These are phyloP conservation scores for Pestalotiopsis sp. DNA, from an alignment of 2,329 filamentous ascomycete species.

Conservation along the genomic window DNA sequence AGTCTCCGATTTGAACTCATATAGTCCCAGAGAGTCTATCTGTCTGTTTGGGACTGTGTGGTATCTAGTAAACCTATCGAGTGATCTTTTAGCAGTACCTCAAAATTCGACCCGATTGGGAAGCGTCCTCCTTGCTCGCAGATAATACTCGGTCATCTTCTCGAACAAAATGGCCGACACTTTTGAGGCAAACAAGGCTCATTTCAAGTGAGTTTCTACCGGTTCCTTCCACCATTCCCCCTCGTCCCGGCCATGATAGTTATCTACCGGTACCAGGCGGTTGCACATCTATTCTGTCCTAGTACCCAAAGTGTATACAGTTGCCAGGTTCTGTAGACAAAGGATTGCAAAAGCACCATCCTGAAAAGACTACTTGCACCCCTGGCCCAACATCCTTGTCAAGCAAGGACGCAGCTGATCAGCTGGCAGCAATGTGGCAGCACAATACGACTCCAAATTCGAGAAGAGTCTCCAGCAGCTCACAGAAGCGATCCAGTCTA, in stretches of 20 bases:
- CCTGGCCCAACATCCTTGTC: background rate
- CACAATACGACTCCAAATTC: conserved; percentile 42
- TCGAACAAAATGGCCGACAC: background rate
- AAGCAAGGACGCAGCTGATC: background rate
- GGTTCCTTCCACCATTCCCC: background rate
- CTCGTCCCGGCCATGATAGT: background rate
- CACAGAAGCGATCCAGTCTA: conserved; percentile 54
- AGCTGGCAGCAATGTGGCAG: conserved; percentile 17
- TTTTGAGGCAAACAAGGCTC: conserved; percentile 15
- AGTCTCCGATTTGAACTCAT: conserved; percentile 30
- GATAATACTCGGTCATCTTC: too few species aligned
- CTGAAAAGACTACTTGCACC: background rate
- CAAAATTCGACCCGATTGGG: background rate
- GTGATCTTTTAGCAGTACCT: background rate
- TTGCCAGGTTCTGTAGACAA: background rate
- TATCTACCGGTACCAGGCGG: background rate
- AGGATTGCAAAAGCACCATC: background rate
- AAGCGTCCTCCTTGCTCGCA: too few species aligned
- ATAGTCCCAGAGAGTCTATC: background rate
- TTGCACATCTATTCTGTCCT: background rate
- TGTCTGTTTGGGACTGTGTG: background rate
- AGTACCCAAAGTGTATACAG: background rate
- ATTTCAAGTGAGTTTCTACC: conserved; percentile 17
- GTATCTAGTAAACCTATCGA: too few species aligned
- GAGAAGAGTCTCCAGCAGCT: conserved; percentile 56